Evolutionary conservation across 106 monocot genomes (phyloP), one percentile per base, ranked within the genome.

Genomic region (Vanilla planifolia): DNA sequence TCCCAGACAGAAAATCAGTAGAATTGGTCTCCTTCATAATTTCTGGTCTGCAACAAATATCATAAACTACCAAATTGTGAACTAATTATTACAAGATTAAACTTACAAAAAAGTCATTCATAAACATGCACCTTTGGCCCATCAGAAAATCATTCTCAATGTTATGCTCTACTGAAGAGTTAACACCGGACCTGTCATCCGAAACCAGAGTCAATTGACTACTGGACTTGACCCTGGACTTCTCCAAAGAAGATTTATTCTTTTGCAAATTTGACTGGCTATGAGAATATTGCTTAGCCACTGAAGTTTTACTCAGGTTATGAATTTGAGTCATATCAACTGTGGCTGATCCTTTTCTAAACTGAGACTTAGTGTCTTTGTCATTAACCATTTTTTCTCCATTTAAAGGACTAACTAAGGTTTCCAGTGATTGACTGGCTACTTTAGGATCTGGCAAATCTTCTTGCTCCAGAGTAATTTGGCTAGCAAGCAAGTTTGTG

Each of bases 161-260:
- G 58, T 63, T 73, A 1, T 41, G 24, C 67, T 85, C 89, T 22
- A 64, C 74, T 30, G 85, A 85, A 69, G 71, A 78, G 62, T 85
- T 93, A 37, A 53, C 53, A 26, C 74, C 63, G 48, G 71, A 64
- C 69, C 74, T 89, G 40, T 88, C 81, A 55, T 89, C 83, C 11
- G 61, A 30, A 8, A 26, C 57, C 11, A 34, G 53, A 62, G 22
- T 48, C 24, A 47, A 55, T 29, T 15, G 51, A 21, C 67, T 20
- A 48, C 61, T 73, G 48, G 67, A 45, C 62, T 89, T 94, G 21
- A 48, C 21, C n/a, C 39, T 71, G 8, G 42, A 32, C 65, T 94
- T 89, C 44, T 27, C 14, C 46, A 52, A 60, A 60, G 73, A 65
- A 61, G 63, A 16, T 45, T 44, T 80, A 27, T 32, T 74, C 65